Evolutionary conservation across 2,329 filamentous ascomycete species (phyloP), one percentile per base, ranked within the genome.

Genomic region (Macroventuria anomochaeta): DNA sequence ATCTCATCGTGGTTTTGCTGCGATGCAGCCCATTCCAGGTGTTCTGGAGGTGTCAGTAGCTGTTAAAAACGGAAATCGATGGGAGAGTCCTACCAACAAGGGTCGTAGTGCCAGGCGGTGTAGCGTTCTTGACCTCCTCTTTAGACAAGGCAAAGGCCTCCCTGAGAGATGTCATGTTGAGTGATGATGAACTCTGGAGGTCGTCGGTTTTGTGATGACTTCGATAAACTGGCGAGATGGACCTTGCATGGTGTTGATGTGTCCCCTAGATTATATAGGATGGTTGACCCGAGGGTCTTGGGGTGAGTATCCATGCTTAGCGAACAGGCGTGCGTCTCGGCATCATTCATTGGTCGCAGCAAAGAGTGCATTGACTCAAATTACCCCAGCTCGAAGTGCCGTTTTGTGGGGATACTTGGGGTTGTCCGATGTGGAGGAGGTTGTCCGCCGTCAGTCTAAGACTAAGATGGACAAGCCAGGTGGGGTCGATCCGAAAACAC

Each of bases 131-230:
- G 10, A 78, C 69, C 53, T 77, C 72, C 21, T 70, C 63, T 50
- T 77, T 76, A 1, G 75, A 73, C 13, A 78, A 58, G 10, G 63
- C 63, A 49, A 77, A 76, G 0, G 74, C 75, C 47, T 67, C 62
- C 26, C 56, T 63, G 58, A 73, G 69, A 23, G 64, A 61, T 31
- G 70, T 64, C 75, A 77, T 77, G 10, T 7, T 52, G 39, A 17
- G 10, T 20, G 17, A 32, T 17, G 40, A 44, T 39, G 28, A 15
- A 15, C 13, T 5, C 2, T 40, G 2, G 15, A 34, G 28, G 7
- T 26, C 37, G 33, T 36, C 20, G 12, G n/a, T 28, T 13, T 15
- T 7, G 38, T 13, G 7, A 20, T 17, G 17, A 29, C 13, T 34
- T 21, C 23, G 11, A 36, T 7, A 32, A 28, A 28, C 23, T 40